These are phyloP conservation scores for Trichoderma sp. DNA, from an alignment of 2,329 filamentous ascomycete genomes.

Conservation along the genomic window DNA sequence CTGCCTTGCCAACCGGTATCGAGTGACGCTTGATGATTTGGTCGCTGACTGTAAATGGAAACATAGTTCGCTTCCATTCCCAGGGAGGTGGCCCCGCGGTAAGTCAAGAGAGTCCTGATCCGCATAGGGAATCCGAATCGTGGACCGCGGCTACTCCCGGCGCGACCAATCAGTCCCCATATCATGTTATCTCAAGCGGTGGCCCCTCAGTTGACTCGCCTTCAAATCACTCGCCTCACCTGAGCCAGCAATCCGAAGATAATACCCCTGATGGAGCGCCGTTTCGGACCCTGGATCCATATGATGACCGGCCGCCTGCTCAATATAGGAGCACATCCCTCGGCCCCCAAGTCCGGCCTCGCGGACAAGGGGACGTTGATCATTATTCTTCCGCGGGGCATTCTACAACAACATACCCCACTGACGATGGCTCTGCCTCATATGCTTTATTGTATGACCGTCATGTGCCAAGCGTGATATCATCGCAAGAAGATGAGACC, in stretches of 20 bases:
- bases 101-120: conserved; percentile 1
- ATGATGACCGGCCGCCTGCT: neutral
- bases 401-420: neutral
- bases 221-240: neutral
- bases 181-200: neutral
- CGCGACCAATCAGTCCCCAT: neutral
- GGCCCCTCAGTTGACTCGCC: neutral
- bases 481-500: neutral
- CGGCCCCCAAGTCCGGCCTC: conserved; percentile 4
- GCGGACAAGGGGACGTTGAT: neutral
- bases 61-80: conserved; percentile 25
- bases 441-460: conserved; percentile 1
- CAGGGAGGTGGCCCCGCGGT: conserved; percentile 20
- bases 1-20: neutral
- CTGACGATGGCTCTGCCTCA: neutral
- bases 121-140: neutral
- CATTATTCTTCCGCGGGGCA: neutral
- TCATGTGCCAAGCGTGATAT: neutral
- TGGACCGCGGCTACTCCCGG: conserved; percentile 3
- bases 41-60: conserved; percentile 2
- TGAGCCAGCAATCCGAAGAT: neutral
- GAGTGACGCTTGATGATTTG: neutral
- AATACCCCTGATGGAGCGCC: neutral
- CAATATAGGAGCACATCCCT: neutral
- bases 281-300: neutral